Evolutionary conservation across 345 rosid species (phyloP), one percentile per base, ranked within the genome.

Genomic region (Draba incana): DNA sequence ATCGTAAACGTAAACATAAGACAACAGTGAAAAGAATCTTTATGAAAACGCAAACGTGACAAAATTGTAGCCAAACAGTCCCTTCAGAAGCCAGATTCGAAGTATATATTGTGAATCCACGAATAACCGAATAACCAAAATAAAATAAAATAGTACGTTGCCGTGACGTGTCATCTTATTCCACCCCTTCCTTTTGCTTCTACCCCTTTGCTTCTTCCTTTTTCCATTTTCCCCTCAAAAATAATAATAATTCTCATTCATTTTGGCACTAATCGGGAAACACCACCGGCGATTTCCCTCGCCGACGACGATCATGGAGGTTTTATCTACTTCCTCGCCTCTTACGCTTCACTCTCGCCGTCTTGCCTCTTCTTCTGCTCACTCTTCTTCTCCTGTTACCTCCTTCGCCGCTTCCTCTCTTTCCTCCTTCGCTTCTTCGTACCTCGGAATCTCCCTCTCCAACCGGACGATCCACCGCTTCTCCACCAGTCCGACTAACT

Each of bases 241-340:
- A 1, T 15, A 13, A 46, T 20, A n/a, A 20, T 20, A 48, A 28
- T 35, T 51, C 16, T 48, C 35, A 13, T 46, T 46, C 50, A 37
- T 48, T 30, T 68, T 31, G 58, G 39, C 62, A 60, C 66, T 33
- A 61, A 55, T 30, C 56, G 62, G 65, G 4, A 43, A 24, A 56
- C 47, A 55, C 12, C 65, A 33, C 74, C 77, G 68, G 58, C 31
- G 55, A 37, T 39, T 30, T 33, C 31, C 8, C 16, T 45, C 54
- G 39, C 16, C 56, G 45, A 12, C 49, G 24, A 50, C 49, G 43
- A 61, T 45, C 50, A 82, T 89, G 92, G 88, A 86, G 67, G 84
- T 81, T 23, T 68, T 85, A 23, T 78, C 85, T 62, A 86, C 86
- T 58, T 89, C 86, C 47, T 83, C 92, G 0, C 84, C 84, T 44